Evolutionary conservation across 2,329 filamentous ascomycete genomes (phyloP), one percentile per base, ranked within the genome.

Genomic region (Nemania sp.): DNA sequence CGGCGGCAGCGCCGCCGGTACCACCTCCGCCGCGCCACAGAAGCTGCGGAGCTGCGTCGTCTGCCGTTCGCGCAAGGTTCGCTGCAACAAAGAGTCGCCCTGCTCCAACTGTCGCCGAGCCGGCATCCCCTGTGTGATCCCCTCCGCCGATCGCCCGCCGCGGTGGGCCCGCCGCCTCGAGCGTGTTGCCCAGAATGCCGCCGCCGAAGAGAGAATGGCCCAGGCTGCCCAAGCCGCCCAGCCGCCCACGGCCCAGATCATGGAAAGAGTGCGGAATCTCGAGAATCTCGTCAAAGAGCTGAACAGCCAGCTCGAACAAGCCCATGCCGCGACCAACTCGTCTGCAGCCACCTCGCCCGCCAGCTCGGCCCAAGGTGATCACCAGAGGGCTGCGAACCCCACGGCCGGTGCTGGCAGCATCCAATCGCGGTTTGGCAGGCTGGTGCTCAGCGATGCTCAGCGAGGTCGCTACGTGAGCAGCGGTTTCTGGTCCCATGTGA

Each of bases 31-130:
- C 21, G 25, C 56, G 12, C 25, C 46, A 10, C 21, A 45, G n/a
- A 70, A 67, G 52, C 50, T 49, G 32, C 69, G 69, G 17, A 71
- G 70, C 35, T 70, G 69, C 37, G 65, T 67, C 43, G 62, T 67
- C 46, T 86, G 83, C 62, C 78, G 83, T 45, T 75, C 72, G 35
- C 82, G 83, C 47, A 86, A 86, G 65, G 83, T 86, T 4, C 81
- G 82, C 46, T 87, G 84, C 69, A 81, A 86, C 68, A 85, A 84
- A 70, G 71, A 74, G 45, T 80, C 79, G 3, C 83, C 83, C 1
- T 86, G 84, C 65, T 81, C 83, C 4, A 85, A 85, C 65, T 86
- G 83, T 66, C 80, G 79, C 10, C 77, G 79, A 4, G 83, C 79
- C 11, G 77, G 79, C 52, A 83, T 85, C 42, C 73, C 78, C 10